Evolutionary conservation across 306 rosid genomes (phyloP), one percentile per base, ranked within the genome.

Genomic region (Gleditsia sinensis): DNA sequence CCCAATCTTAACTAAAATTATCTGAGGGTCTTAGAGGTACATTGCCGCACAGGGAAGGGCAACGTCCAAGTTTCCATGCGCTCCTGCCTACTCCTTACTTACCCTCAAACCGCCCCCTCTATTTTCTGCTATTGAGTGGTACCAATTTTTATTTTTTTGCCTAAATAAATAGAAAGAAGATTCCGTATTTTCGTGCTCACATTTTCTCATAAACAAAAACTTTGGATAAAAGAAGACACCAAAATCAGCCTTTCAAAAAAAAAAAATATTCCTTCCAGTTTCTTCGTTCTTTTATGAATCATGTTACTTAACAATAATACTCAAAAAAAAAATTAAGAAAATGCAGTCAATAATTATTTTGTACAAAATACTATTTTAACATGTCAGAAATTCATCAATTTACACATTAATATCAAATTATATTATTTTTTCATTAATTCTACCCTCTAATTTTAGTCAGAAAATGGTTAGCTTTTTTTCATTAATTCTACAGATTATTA

Each of bases 1-100:
- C 39, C 51, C 56, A 66, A 43, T 21, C 24, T 4, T 6, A 63
- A 30, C 12, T 32, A 4, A 19, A 17, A 1, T 19, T 16, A 19
- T 19, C 19, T 6, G 27, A 19, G 25, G 27, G 19, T 19, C 25
- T 74, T 61, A 59, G 33, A 61, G 69, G 49, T 49, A 61, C 51
- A 61, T 74, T 37, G 11, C 9, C 48, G n/a, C n/a, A 42, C 13
- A 11, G 67, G 50, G n/a, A 55, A 75, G 5, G 36, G 50, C 14
- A 42, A 54, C 42, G 74, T 75, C 40, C 79, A 27, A 53, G n/a
- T 20, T 21, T 30, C 74, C 80, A 76, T 66, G 74, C 56, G 74
- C 36, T 67, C 27, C 34, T 67, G 80, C 51, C 51, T 42, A 76
- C 80, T 54, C 56, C 66, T 55, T 0, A 25, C 56, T 25, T 5